Evolutionary conservation across 306 rosid genomes (phyloP).

Genomic region (Begonia loranthoides): DNA sequence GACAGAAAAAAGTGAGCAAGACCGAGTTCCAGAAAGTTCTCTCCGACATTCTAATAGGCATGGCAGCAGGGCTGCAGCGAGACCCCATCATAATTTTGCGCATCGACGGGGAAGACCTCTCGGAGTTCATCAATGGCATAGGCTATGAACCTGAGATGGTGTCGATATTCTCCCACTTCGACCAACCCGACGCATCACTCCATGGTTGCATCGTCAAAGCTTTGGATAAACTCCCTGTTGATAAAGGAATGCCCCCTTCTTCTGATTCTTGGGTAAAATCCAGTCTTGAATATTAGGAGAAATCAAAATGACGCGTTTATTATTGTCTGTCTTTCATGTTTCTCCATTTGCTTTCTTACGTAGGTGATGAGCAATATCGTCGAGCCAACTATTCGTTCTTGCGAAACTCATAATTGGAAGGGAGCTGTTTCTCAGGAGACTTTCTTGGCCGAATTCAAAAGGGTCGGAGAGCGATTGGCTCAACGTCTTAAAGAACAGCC

Average conservation of each 20-base stretch:
- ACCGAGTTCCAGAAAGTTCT: slow-evolving; percentile 83
- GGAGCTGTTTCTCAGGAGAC: slow-evolving; percentile 48
- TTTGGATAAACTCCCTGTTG: slow-evolving; percentile 61
- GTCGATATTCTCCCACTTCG: slow-evolving; percentile 36
- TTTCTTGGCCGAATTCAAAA: slow-evolving; percentile 62
- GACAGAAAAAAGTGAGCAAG: slow-evolving; percentile 64
- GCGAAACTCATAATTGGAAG: slow-evolving; percentile 27
- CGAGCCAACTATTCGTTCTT: slow-evolving; percentile 49
- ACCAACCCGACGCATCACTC: slow-evolving; percentile 28
- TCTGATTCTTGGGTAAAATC: slow-evolving; percentile 80
- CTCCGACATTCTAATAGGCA: slow-evolving; percentile 76
- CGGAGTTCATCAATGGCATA: slow-evolving; percentile 55
- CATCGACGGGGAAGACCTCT: slow-evolving; percentile 91
- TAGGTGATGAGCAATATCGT: slow-evolving; percentile 29
- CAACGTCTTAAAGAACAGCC: slow-evolving; percentile 51
- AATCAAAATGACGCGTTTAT: too few species aligned
- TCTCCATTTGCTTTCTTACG: too few species aligned
- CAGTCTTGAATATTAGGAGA: too few species aligned
- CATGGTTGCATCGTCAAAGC: slow-evolving; percentile 47
- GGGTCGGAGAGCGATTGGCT: slow-evolving; percentile 36
- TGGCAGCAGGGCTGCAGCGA: slow-evolving; percentile 94
- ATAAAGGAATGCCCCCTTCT: slow-evolving; percentile 87
- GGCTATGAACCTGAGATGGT: slow-evolving; percentile 57
- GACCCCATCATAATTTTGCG: slow-evolving; percentile 93
- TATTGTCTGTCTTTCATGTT: too few species aligned